Base-by-base conservation (phyloP, 2,329 filamentous ascomycete species). In the Colletotrichum sansevieriae region DNA sequence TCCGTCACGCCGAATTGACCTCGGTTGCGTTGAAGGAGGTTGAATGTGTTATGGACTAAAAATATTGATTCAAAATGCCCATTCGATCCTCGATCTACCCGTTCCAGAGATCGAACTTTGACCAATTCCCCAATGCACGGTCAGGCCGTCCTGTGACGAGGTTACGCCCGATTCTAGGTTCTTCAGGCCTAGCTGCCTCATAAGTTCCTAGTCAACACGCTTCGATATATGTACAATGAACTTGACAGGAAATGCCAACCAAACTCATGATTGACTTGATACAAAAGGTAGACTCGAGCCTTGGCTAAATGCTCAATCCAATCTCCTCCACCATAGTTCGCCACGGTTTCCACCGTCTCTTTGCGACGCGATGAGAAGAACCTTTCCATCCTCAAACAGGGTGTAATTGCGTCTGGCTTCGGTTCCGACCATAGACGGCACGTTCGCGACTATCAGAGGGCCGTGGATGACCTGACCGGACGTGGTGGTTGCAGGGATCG, bases 401-500 rank as follows among this genome's bases (percentile, higher is more conserved):
- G 73, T 74, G 46, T 74, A 74, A 59, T 74, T 74, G 20, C 73
- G 65, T 13, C 37, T 25, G 25, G 73, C 70, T 18, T 51, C 47
- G 18, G 52, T 71, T 0, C 74, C 75, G 3, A 75, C 74, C 73
- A 72, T 74, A 1, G 71, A 67, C 7, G 76, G 75, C 22, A 77
- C 58, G 49, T 75, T 73, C 3, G 75, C 74, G 2, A 75, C 70
- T 0, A 63, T 70, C 12, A 74, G 68, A 3, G 75, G 75, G 0
- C 76, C 76, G 59, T 77, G 76, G 12, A 74, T 70, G 35, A 77
- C 69, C 58, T 74, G 72, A 13, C 76, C 75, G 2, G 72, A 49
- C 4, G 60, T 66, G 0, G 29, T 33, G 6, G 58, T 71, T 12
- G 70, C 70, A 9, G 72, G 71, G 18, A 74, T 69, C 4, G 73